Percentiles rank a stretch among this genome's conserved stretches.
Evolutionary conservation across 768 basidiomycete species (phyloP).

Genomic region (Aureoboletus auriporus): DNA sequence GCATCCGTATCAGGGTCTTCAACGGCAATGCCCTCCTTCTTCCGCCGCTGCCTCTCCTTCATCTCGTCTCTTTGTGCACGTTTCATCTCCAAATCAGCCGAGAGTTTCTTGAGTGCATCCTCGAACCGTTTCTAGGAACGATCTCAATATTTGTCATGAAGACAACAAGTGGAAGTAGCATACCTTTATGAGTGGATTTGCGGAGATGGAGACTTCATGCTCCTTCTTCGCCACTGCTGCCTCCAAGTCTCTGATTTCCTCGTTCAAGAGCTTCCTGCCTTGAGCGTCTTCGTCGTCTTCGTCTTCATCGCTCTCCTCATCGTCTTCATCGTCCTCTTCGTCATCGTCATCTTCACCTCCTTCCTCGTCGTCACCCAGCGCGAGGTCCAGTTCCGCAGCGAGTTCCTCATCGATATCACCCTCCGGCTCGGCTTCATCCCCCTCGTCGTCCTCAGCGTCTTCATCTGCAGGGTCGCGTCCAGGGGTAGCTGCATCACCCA

Average conservation of each 20-base stretch:
- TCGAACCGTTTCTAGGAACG: slow-evolving; percentile 79
- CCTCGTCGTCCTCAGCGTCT: slow-evolving; percentile 56
- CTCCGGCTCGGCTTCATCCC: slow-evolving; percentile 59
- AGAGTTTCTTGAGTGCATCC: slow-evolving; percentile 85
- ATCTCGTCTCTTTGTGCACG: slow-evolving; percentile 73
- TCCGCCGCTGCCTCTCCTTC: slow-evolving; percentile 67
- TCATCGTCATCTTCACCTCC: slow-evolving; percentile 71
- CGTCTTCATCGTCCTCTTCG: slow-evolving; percentile 50
- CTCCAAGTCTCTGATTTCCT: slow-evolving; percentile 87
- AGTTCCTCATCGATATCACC: slow-evolving; percentile 87
- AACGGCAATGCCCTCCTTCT: slow-evolving; percentile 58
- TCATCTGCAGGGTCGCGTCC: slow-evolving; percentile 50
- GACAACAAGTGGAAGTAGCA: neutral
- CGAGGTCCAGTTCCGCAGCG: slow-evolving; percentile 82
- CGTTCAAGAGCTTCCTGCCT: slow-evolving; percentile 74
- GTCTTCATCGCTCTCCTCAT: slow-evolving; percentile 56
- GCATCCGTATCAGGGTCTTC: slow-evolving; percentile 40
- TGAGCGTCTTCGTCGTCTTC: slow-evolving; percentile 81
- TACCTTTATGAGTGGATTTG: slow-evolving; percentile 86
- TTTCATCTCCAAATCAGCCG: slow-evolving; percentile 84
- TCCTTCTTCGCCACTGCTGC: slow-evolving; percentile 84
- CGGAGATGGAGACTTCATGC: slow-evolving; percentile 75
- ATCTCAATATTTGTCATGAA: neutral
- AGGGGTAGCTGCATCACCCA: slow-evolving; percentile 59
- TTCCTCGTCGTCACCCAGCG: slow-evolving; percentile 64